Base-by-base conservation (phyloP, 169 alveolate species). In the Plasmodium sp. region DNA sequence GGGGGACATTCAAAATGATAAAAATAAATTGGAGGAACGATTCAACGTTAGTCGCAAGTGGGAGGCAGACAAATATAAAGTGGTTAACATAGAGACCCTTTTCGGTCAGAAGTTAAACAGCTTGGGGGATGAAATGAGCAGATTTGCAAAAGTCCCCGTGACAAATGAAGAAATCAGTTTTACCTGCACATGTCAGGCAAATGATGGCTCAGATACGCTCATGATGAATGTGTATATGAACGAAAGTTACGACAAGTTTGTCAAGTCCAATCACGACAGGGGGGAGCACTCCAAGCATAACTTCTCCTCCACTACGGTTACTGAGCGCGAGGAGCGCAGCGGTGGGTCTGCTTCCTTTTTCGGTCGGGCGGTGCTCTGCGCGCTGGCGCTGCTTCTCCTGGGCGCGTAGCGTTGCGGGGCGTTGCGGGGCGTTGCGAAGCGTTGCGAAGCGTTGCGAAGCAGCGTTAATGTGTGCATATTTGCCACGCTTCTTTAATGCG, bases 221-320 rank as follows among this genome's bases (percentile, higher is more conserved):
- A 86, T 86, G 88, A 86, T 86, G 86, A 75, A 86, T 54, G 93
- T 86, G n/a, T 75, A 86, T 34, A 75, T 86, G n/a, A 86, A 86
- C 18, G 31, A 86, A 27, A 45, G 22, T 83, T 62, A 83, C 10
- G 80, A 83, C n/a, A 83, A 83, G 16, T 80, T 80, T 16, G 84
- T 80, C 1, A 9, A 80, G 0, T n/a, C 74, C 12, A 62, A 16
- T 14, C 45, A 84, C 9, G 27, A 36, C 1, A 58, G 10, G 34
- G 73, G 18, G 41, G 58, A 77, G 34, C 4, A 31, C 67, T 51
- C 41, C 14, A 75, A 73, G 48, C 51, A 73, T 41, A 12, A 14
- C 9, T 12, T 41, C 12, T n/a, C 51, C 27, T 41, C 33, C 48
- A 62, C 58, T 18, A 36, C 27, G 7, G 73, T 34, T 39, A 5